Conservation (phyloP, 257 asterid genomes). For the Nicotiana tabacum region DNA sequence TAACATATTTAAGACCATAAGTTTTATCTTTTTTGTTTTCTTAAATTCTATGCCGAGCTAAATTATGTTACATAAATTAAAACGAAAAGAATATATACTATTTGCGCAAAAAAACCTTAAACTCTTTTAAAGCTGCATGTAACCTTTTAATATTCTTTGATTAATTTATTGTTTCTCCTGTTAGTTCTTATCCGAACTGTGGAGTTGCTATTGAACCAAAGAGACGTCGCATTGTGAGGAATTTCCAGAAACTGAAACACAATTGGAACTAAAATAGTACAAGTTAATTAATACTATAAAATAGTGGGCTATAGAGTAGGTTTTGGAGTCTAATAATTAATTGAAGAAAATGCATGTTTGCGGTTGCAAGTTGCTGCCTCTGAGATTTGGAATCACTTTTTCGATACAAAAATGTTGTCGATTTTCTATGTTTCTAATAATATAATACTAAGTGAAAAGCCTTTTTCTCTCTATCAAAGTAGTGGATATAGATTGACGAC, state of each 20-base stretch:
- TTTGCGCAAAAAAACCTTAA: background rate
- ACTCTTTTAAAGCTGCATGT: constrained; percentile 24
- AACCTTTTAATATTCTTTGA: constrained; percentile 15
- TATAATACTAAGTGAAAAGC: background rate
- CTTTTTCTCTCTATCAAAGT: background rate
- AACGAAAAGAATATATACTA: too few relatives aligned
- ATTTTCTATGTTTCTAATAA: background rate
- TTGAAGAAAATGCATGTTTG: constrained; percentile 13
- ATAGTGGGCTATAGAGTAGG: constrained; percentile 1
- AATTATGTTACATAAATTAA: too few relatives aligned
- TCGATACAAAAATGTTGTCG: constrained; percentile 4
- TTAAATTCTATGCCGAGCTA: too few relatives aligned
- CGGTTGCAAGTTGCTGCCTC: constrained; percentile 63
- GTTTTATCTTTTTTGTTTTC: too few relatives aligned
- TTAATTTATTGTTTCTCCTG: background rate
- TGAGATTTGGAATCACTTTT: constrained; percentile 37
- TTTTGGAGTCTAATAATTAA: constrained; percentile 14
- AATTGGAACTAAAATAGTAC: background rate
- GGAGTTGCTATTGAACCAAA: constrained; percentile 12
- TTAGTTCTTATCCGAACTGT: constrained; percentile 33
- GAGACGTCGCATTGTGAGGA: constrained; percentile 32
- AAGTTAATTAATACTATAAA: constrained; percentile 1
- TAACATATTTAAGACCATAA: too few relatives aligned
- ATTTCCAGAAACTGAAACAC: constrained; percentile 22
- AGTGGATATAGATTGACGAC: constrained; percentile 12